phyloP scores from a whole-genome alignment of 306 rosid genomes.

The Casuarina cunninghamiana region DNA sequence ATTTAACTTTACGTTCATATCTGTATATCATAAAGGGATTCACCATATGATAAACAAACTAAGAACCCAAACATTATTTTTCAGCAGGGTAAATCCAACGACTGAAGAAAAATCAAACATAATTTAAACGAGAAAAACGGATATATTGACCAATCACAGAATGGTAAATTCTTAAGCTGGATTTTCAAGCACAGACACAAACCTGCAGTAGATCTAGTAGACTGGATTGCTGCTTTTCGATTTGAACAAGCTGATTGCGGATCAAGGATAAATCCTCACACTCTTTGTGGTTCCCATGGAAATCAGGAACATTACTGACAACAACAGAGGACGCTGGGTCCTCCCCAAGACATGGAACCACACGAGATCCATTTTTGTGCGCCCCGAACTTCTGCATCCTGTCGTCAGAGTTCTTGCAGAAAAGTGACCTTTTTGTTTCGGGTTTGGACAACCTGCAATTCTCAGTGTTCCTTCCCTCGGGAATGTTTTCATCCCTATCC shows the following conservation, averaged over 20 bases:
- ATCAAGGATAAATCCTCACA: slow-evolving; percentile 71
- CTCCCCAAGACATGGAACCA: slow-evolving; percentile 77
- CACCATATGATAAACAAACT: neutral
- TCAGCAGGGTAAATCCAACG: neutral
- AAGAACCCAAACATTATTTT: neutral
- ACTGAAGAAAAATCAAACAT: neutral
- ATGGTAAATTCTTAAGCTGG: neutral
- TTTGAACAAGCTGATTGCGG: slow-evolving; percentile 82
- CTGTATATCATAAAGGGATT: neutral
- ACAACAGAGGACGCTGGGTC: slow-evolving; percentile 43
- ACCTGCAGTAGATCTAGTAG: slow-evolving; percentile 92
- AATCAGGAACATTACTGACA: slow-evolving; percentile 46
- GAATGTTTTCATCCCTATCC: slow-evolving; percentile 50
- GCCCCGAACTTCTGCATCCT: slow-evolving; percentile 55
- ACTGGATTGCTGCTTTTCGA: slow-evolving; percentile 91
- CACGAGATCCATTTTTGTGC: slow-evolving; percentile 73
- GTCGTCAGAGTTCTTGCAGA: slow-evolving; percentile 51
- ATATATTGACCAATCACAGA: neutral
- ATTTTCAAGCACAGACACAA: slow-evolving; percentile 37
- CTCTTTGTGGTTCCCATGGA: slow-evolving; percentile 50
- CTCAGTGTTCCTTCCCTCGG: slow-evolving; percentile 45
- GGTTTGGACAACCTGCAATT: slow-evolving; percentile 47
- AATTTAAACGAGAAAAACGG: neutral
- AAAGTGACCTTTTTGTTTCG: slow-evolving; percentile 52
- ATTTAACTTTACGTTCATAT: neutral